Evolutionary conservation across 2,329 filamentous ascomycete genomes (phyloP), one percentile per base, ranked within the genome.

Genomic region (Plectosphaerella cucumerina): DNA sequence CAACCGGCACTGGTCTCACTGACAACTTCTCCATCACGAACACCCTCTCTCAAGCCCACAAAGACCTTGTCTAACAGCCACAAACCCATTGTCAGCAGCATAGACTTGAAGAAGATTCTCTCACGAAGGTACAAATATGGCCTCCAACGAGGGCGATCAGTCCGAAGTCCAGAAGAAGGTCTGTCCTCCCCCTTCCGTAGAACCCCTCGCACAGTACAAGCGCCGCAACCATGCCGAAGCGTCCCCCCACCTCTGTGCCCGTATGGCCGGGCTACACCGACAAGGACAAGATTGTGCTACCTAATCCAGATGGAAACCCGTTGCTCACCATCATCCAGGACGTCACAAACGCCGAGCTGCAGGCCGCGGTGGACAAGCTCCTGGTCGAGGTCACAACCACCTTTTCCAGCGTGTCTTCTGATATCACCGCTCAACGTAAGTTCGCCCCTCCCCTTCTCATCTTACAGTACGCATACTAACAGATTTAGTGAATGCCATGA

Each of bases 371-470:
- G 1, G 92, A 97, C 60, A 90, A 96, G 39, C 79, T 97, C 3
- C 75, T 97, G 4, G 90, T 92, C 64, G 86, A 90, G 44, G 73
- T 97, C 0, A 89, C 89, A 48, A 86, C 83, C 67, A 96, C 96
- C 67, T 96, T 96, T 67, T 85, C 88, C 18, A 83, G 82, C 12
- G 85, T 96, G 5, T 95, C 90, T 9, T 87, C 84, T 53, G 92
- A 96, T 70, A 86, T 97, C 53, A 90, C 96, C 60, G 82, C 87
- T 35, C 96, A 96, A 72, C 89, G 91, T 96, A 69, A 66, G 85
- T 73, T 48, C 54, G 45, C 18, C 41, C 41, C 20, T 21, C 6
- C 18, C 41, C 41, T 42, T 21, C 6, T 11, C n/a, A 6, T 20
- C n/a, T 20, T 6, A 5, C 20, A 6, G 39, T 6, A 5, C 17